Percentiles rank a stretch among this genome's conserved stretches.
Evolutionary conservation across 257 asterid genomes (phyloP).

Genomic region (Fraxinus americana): DNA sequence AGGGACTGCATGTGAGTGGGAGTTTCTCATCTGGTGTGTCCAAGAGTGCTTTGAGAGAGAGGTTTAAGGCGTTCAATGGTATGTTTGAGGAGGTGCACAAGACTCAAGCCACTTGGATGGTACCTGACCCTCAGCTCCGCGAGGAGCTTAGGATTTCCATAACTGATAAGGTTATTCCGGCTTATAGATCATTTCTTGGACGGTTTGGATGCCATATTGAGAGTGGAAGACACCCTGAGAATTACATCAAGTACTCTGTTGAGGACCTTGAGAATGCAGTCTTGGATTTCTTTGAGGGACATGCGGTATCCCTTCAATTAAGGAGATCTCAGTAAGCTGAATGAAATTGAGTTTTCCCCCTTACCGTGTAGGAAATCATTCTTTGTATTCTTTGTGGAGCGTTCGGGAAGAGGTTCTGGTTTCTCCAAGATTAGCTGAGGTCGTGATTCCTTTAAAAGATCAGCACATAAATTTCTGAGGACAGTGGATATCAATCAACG

Average conservation of each 20-base stretch:
- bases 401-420: not conserved
- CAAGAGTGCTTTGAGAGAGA: conserved; percentile 49
- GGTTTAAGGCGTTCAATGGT: conserved; percentile 52
- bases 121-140: conserved; percentile 51
- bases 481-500: too few relatives aligned
- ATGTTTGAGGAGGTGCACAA: conserved; percentile 57
- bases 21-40: conserved; percentile 59
- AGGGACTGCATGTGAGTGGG: conserved; percentile 51
- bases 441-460: not conserved
- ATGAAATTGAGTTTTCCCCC: too few relatives aligned
- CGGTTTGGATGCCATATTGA: conserved; percentile 54
- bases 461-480: too few relatives aligned
- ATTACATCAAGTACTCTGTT: conserved; percentile 52
- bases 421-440: not conserved
- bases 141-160: conserved; percentile 56
- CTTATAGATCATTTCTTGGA: conserved; percentile 54
- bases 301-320: conserved; percentile 19
- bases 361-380: too few relatives aligned
- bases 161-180: conserved; percentile 46
- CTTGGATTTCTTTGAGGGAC: conserved; percentile 47
- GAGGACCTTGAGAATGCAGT: conserved; percentile 53
- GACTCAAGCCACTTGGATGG: conserved; percentile 50
- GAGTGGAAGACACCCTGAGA: conserved; percentile 56
- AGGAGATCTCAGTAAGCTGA: conserved; percentile 6
- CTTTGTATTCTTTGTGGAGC: not conserved